A percentile compares a stretch with the other conserved stretches of the same genome.
phyloP scores from a whole-genome alignment of 1,139 yeast genomes.

The Blastobotrys ciferrii region DNA sequence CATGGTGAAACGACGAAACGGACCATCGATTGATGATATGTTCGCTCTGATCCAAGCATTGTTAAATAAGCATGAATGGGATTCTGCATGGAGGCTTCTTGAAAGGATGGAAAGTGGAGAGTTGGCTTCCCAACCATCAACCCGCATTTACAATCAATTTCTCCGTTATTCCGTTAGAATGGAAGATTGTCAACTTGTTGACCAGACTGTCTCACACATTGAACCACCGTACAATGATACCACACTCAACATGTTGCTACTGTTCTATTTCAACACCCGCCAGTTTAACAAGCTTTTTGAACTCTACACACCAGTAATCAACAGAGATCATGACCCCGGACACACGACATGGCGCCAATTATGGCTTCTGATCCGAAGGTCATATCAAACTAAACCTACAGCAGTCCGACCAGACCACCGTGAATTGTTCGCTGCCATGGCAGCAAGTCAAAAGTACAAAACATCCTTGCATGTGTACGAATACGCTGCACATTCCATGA shows the following conservation, averaged over 20 bases:
- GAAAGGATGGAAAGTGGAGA: slow-evolving; percentile 23
- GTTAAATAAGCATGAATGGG: slow-evolving; percentile 21
- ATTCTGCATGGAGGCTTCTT: slow-evolving; percentile 24
- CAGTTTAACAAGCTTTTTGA: slow-evolving; percentile 22
- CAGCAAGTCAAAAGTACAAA: slow-evolving; percentile 21
- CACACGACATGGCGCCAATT: slow-evolving; percentile 25
- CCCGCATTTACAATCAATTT: slow-evolving; percentile 27
- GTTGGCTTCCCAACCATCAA: slow-evolving; percentile 21
- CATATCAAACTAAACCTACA: slow-evolving; percentile 18
- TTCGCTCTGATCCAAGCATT: slow-evolving; percentile 27
- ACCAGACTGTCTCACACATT: slow-evolving; percentile 18
- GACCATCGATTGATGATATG: slow-evolving; percentile 21
- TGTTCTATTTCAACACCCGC: slow-evolving; percentile 10
- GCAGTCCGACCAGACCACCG: slow-evolving; percentile 14
- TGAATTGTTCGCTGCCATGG: slow-evolving; percentile 22
- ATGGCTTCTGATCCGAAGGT: slow-evolving; percentile 31
- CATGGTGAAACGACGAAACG: slow-evolving; percentile 26
- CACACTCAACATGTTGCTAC: slow-evolving; percentile 7
- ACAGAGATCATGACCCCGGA: slow-evolving; percentile 14
- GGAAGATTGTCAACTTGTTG: slow-evolving; percentile 22
- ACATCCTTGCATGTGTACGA: slow-evolving; percentile 28
- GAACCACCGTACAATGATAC: not conserved
- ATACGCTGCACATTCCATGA: slow-evolving; percentile 27
- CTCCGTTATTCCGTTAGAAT: slow-evolving; percentile 29
- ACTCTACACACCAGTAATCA: slow-evolving; percentile 15